Evolutionary conservation across 1,139 yeast species (phyloP).

Genomic region (Taiozyma sp.): DNA sequence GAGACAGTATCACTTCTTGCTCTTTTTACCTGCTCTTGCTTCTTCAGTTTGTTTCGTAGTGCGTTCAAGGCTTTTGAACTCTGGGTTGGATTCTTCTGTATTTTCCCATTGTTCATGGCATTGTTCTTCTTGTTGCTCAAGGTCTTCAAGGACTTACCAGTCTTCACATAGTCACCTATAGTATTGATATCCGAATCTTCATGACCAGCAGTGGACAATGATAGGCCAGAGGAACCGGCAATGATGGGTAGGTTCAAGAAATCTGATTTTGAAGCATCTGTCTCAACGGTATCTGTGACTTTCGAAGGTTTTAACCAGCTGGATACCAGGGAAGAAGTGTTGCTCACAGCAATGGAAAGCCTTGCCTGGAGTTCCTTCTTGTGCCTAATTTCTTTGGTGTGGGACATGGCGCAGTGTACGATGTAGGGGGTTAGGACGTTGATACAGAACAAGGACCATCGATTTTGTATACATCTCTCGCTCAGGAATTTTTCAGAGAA

Average conservation of each 20-base stretch:
- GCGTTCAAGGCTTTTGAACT: slow-evolving; percentile 21
- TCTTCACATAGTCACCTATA: slow-evolving; percentile 22
- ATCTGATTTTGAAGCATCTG: slow-evolving; percentile 13
- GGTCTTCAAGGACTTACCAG: slow-evolving; percentile 18
- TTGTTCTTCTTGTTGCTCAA: slow-evolving; percentile 13
- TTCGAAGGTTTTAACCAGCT: slow-evolving; percentile 34
- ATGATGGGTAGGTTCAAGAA: slow-evolving; percentile 42
- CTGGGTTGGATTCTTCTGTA: slow-evolving; percentile 1
- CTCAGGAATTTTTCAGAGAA: neutral
- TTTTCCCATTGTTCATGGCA: slow-evolving; percentile 9
- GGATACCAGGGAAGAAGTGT: slow-evolving; percentile 31
- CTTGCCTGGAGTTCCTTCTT: slow-evolving; percentile 44
- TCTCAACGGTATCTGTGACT: neutral
- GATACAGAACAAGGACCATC: neutral
- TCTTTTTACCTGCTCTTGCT: neutral
- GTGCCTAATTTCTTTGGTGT: slow-evolving; percentile 35
- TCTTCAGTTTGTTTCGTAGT: slow-evolving; percentile 20
- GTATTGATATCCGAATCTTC: slow-evolving; percentile 11
- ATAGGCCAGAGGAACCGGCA: slow-evolving; percentile 35
- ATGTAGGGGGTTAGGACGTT: neutral
- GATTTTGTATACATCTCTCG: neutral
- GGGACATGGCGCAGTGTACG: slow-evolving; percentile 14
- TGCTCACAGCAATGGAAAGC: slow-evolving; percentile 38
- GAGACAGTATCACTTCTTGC: neutral
- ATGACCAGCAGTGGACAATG: slow-evolving; percentile 10